phyloP scores from a whole-genome alignment of 331 rosid species.

The Spiraea crenata region DNA sequence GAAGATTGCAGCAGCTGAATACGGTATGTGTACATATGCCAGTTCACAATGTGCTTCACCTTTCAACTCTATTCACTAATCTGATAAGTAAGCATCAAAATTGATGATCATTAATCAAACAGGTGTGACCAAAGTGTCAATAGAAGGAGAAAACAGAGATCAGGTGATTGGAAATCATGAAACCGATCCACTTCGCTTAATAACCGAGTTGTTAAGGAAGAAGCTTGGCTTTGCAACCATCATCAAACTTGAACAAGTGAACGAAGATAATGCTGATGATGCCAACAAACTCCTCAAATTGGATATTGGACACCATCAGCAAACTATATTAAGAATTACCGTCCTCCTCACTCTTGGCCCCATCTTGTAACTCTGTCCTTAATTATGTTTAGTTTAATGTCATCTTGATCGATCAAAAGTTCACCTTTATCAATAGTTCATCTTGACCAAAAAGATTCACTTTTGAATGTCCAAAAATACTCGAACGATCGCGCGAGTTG shows the following conservation, averaged over 20 bases:
- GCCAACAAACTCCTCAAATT: not conserved
- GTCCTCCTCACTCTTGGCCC: too few relatives aligned
- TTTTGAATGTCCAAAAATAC: too few relatives aligned
- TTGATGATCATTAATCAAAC: not conserved
- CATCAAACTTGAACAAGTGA: not conserved
- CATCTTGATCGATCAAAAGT: too few relatives aligned
- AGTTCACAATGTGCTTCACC: too few relatives aligned
- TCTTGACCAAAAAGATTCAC: too few relatives aligned
- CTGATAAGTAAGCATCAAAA: not conserved
- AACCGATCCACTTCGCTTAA: slow-evolving; percentile 14
- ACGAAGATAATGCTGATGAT: too few relatives aligned
- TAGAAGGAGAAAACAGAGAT: slow-evolving; percentile 23
- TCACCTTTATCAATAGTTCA: too few relatives aligned
- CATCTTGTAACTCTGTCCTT: too few relatives aligned
- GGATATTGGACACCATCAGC: not conserved
- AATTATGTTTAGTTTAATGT: too few relatives aligned
- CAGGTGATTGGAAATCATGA: slow-evolving; percentile 15
- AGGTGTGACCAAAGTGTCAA: slow-evolving; percentile 22
- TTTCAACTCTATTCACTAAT: too few relatives aligned
- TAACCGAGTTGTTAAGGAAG: slow-evolving; percentile 14
- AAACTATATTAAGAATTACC: not conserved
- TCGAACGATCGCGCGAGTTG: too few relatives aligned
- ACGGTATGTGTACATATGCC: not conserved
- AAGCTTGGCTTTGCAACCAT: slow-evolving; percentile 15
- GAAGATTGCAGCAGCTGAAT: slow-evolving; percentile 15